These are phyloP conservation scores for Hanseniaspora mollemarum DNA, from an alignment of 805 yeast genomes.

Conservation along the genomic window DNA sequence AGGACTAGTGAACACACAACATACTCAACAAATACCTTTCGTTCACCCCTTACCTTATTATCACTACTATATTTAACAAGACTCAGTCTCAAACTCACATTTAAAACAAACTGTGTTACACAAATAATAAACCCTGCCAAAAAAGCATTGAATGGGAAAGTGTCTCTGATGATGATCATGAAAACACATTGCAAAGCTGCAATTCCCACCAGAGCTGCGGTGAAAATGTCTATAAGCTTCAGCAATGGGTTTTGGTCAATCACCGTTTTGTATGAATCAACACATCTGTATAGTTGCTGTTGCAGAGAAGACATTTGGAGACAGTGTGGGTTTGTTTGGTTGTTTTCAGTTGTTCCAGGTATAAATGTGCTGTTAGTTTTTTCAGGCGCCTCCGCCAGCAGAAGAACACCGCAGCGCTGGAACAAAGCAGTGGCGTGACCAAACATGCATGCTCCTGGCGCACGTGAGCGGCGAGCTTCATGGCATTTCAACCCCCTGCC, in stretches of 20 bases:
- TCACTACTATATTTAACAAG: slow-evolving; percentile 27
- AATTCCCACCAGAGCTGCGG: slow-evolving; percentile 58
- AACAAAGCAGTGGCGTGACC: too few species aligned
- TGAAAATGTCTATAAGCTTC: slow-evolving; percentile 64
- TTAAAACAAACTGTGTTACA: slow-evolving; percentile 89
- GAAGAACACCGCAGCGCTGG: too few species aligned
- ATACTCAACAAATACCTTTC: slow-evolving; percentile 76
- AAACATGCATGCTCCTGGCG: too few species aligned
- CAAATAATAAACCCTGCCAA: slow-evolving; percentile 84
- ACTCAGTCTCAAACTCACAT: slow-evolving; percentile 74
- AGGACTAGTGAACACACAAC: slow-evolving; percentile 74
- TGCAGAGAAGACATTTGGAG: slow-evolving; percentile 8
- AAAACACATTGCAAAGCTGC: slow-evolving; percentile 74
- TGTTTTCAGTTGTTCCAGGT: too few species aligned
- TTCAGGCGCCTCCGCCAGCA: too few species aligned
- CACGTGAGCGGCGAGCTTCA: too few species aligned
- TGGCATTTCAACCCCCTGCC: too few species aligned
- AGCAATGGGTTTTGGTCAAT: slow-evolving; percentile 35
- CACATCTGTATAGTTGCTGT: slow-evolving; percentile 13
- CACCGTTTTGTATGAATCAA: slow-evolving; percentile 22
- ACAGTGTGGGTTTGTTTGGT: too few species aligned
- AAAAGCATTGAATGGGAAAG: slow-evolving; percentile 94
- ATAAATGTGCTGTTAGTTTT: neutral
- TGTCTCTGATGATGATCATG: slow-evolving; percentile 60
- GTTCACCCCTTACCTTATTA: slow-evolving; percentile 26